Base-by-base conservation (phyloP, 345 rosid species). In the Hevea brasiliensis region DNA sequence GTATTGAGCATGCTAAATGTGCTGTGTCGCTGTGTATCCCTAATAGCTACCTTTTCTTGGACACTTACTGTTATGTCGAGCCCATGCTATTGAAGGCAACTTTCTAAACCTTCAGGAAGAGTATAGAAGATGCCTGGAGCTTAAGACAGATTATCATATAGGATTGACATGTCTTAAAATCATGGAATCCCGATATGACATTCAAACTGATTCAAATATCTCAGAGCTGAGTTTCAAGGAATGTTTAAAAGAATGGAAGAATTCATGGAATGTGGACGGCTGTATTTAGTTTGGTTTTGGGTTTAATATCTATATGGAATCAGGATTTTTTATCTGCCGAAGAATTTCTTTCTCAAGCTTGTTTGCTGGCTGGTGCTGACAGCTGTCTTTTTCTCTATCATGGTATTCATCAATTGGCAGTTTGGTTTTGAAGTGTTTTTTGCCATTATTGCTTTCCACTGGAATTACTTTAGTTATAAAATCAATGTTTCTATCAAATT, bases 101-200 rank as follows among this genome's bases (percentile, higher is more conserved):
- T 54, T 56, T 65, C 66, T 57, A 48, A 70, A 83, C 40, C 83
- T 85, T 73, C 79, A 76, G 66, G 83, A 87, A 74, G 93, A 86
- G 76, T 89, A 85, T 81, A 57, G 75, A 73, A 83, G 81, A 76
- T 95, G 99, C 82, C 66, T 95, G 83, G 88, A 86, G 75, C 90
- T 92, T 50, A 89, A 88, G 86, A 89, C 98, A 60, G 88, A 86
- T 79, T 85, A 80, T 80, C 82, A 68, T 61, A 85, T 91, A 47
- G 96, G 96, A 63, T 91, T 92, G 99, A 67, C 88, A 71, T 83
- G 91, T 81, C 87, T 95, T 37, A 90, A 89, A 80, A 75, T 88
- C 67, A 47, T 91, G 76, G 98, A 88, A 87, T 76, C 81, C 75
- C 92, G 74, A 73, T 88, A 85, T 80, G 81, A 79, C 58, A 64